phyloP scores from a whole-genome alignment of 257 asterid species.

The Hygrophila difformis region DNA sequence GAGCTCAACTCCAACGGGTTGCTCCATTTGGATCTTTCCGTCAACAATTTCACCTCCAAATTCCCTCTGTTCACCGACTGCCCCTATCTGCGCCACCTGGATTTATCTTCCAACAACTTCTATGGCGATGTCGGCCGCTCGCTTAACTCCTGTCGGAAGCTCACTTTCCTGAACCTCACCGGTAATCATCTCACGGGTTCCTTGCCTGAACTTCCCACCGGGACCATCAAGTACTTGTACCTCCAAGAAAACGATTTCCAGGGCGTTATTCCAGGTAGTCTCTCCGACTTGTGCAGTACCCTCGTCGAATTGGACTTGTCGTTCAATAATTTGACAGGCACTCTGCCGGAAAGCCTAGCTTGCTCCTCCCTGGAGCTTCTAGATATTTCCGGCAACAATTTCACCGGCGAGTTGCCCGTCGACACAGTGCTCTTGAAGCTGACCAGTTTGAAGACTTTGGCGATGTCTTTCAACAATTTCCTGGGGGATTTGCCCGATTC shows the following conservation, averaged over 20 bases:
- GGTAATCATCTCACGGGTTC: slow-evolving; percentile 35
- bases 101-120: slow-evolving; percentile 48
- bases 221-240: slow-evolving; percentile 33
- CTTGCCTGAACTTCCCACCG: slow-evolving; percentile 48
- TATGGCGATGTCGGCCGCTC: slow-evolving; percentile 45
- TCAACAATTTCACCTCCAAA: slow-evolving; percentile 54
- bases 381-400: slow-evolving; percentile 57
- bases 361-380: slow-evolving; percentile 54
- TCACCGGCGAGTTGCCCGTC: slow-evolving; percentile 62
- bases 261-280: slow-evolving; percentile 58
- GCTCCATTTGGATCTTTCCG: slow-evolving; percentile 50
- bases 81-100: slow-evolving; percentile 35
- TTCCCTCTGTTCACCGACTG: slow-evolving; percentile 46
- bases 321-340: slow-evolving; percentile 45
- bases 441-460: slow-evolving; percentile 40
- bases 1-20: slow-evolving; percentile 20
- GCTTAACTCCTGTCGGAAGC: slow-evolving; percentile 47
- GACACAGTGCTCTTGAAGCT: slow-evolving; percentile 56
- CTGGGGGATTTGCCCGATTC: slow-evolving; percentile 57
- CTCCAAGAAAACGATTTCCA: slow-evolving; percentile 45
- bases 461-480: slow-evolving; percentile 56
- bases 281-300: slow-evolving; percentile 41
- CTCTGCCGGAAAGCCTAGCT: slow-evolving; percentile 47
- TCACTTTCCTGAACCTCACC: slow-evolving; percentile 46
- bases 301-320: slow-evolving; percentile 81